Conservation (phyloP, 2,329 filamentous ascomycete species). For the Zymoseptoria pseudotritici region DNA sequence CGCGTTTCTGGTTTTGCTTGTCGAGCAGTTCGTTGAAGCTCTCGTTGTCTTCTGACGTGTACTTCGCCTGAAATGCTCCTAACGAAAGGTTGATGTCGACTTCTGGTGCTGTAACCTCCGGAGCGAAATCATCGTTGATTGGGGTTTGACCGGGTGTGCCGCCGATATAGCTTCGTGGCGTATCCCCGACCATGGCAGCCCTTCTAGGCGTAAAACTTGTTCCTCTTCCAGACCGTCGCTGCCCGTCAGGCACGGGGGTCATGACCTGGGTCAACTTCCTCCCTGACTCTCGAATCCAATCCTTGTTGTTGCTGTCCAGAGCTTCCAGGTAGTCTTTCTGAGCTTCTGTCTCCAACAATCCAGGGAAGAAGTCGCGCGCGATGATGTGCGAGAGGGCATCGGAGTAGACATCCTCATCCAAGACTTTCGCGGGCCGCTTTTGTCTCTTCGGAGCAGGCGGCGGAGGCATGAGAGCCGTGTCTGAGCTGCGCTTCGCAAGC, state of each 20-base stretch:
- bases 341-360: constrained; percentile 73
- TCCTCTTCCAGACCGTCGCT: constrained; percentile 32
- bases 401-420: constrained; percentile 92
- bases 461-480: constrained; percentile 79
- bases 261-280: constrained; percentile 60
- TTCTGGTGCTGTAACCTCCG: constrained; percentile 38
- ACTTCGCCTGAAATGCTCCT: constrained; percentile 79
- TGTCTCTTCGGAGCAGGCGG: constrained; percentile 80
- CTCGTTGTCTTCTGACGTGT: constrained; percentile 96
- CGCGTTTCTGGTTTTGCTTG: constrained; percentile 75
- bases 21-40: constrained; percentile 91
- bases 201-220: constrained; percentile 30
- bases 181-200: constrained; percentile 13
- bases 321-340: constrained; percentile 92
- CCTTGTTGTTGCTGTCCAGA: constrained; percentile 72
- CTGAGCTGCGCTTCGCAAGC: constrained; percentile 58
- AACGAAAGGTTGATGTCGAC: constrained; percentile 74
- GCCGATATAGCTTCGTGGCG: constrained; percentile 49
- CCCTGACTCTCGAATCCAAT: constrained; percentile 80
- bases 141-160: constrained; percentile 62
- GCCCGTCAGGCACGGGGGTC: constrained; percentile 60
- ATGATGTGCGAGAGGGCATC: constrained; percentile 89
- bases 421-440: constrained; percentile 77
- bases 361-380: constrained; percentile 92
- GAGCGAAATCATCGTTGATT: constrained; percentile 25